Conservation (phyloP, 1,139 yeast species). For the Zygotorulaspora mrakii region DNA sequence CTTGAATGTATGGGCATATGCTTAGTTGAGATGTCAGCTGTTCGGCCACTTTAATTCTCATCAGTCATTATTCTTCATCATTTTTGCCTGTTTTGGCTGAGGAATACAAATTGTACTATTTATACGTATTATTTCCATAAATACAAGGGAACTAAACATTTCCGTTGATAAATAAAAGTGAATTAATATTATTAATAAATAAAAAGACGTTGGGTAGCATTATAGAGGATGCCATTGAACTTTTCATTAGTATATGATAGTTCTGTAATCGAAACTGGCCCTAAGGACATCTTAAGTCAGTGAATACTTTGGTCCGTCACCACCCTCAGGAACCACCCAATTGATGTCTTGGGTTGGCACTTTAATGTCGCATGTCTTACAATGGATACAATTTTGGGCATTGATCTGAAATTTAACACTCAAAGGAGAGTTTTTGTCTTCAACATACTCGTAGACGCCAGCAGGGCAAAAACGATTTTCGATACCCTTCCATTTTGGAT, state of each 20-base stretch:
- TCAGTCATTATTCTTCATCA: no score
- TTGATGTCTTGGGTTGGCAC: slow-evolving; percentile 90
- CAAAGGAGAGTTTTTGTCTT: slow-evolving; percentile 52
- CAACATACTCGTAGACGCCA: slow-evolving; percentile 91
- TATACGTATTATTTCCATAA: slow-evolving; percentile 1
- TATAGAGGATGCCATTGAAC: no score
- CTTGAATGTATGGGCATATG: slow-evolving; percentile 39
- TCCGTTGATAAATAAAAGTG: slow-evolving; percentile 7
- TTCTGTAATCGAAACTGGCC: no score
- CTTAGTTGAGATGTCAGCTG: slow-evolving; percentile 5
- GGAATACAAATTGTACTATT: slow-evolving; percentile 1
- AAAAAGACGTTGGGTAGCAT: no score
- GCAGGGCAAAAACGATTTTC: slow-evolving; percentile 96
- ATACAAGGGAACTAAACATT: slow-evolving; percentile 2
- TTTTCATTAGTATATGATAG: no score
- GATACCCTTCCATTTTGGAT: slow-evolving; percentile 75
- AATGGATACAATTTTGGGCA: slow-evolving; percentile 94
- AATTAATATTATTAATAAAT: slow-evolving; percentile 2
- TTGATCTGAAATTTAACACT: slow-evolving; percentile 89
- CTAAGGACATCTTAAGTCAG: slow-evolving; percentile 35
- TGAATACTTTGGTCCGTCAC: slow-evolving; percentile 90
- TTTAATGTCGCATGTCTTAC: slow-evolving; percentile 97
- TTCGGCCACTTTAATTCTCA: not conserved
- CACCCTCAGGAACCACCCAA: slow-evolving; percentile 98
- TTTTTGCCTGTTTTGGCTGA: not conserved